Conservation (phyloP, 2,329 filamentous ascomycete species). For the Hypoxylon sp. region DNA sequence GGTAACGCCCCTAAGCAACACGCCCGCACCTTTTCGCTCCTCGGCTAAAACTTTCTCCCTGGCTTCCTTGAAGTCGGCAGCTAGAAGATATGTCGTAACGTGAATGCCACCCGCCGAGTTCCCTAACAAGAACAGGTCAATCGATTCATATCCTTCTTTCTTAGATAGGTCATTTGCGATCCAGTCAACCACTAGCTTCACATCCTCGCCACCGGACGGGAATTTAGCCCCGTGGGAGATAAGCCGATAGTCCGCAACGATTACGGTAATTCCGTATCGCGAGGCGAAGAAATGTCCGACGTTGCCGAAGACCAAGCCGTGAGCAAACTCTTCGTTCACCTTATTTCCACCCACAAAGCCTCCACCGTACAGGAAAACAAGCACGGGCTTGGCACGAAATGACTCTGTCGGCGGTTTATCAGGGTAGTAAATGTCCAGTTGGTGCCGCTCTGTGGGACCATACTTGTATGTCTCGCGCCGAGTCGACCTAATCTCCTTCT, state of each 20-base stretch:
- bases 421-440: constrained; percentile 58
- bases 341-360: constrained; percentile 55
- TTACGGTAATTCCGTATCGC: constrained; percentile 54
- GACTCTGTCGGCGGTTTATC: constrained; percentile 25
- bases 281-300: constrained; percentile 59
- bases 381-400: constrained; percentile 46
- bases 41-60: constrained; percentile 33
- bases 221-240: constrained; percentile 58
- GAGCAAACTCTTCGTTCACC: constrained; percentile 49
- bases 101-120: constrained; percentile 61
- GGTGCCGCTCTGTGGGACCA: constrained; percentile 55
- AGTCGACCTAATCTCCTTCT: constrained; percentile 49
- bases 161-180: constrained; percentile 46
- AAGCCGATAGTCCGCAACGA: constrained; percentile 59
- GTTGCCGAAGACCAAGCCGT: constrained; percentile 55
- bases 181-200: constrained; percentile 57
- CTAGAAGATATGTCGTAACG: constrained; percentile 56
- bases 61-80: constrained; percentile 44
- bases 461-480: constrained; percentile 54
- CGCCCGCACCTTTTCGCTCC: constrained; percentile 30
- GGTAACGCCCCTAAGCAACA: constrained; percentile 45
- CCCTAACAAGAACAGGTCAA: constrained; percentile 58
- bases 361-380: constrained; percentile 56
- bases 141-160: constrained; percentile 47
- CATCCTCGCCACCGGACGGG: constrained; percentile 60